Evolutionary conservation across 1,284 basidiomycete genomes (phyloP).

Genomic region (Heliocybe sulcata): DNA sequence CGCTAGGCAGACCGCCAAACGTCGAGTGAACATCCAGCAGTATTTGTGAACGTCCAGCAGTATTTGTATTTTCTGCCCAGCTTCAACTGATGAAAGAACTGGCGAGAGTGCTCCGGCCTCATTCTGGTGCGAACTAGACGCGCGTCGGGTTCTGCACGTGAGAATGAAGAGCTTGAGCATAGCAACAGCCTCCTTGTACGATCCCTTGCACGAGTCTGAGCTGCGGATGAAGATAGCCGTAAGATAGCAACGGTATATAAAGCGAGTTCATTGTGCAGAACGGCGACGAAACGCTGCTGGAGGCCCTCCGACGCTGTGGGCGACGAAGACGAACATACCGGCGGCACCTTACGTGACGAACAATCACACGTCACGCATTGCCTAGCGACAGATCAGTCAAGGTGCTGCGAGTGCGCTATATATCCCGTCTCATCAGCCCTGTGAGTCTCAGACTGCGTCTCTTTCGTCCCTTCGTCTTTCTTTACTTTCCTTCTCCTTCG

Average conservation of each 20-base stretch:
- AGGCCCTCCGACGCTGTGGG: not conserved
- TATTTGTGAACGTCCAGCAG: too few relatives aligned
- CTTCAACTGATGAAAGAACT: too few relatives aligned
- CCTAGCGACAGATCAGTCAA: not conserved
- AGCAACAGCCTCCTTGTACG: not conserved
- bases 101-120: not conserved
- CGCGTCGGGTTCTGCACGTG: not conserved
- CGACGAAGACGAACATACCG: not conserved
- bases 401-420: not conserved
- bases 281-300: not conserved
- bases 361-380: not conserved
- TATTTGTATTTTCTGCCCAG: too few relatives aligned
- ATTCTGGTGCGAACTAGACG: not conserved
- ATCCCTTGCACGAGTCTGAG: not conserved
- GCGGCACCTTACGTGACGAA: not conserved
- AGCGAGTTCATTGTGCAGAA: not conserved
- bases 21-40: too few relatives aligned
- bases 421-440: not conserved
- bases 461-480: slow-evolving; percentile 12
- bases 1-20: too few relatives aligned
- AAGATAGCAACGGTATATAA: not conserved
- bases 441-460: slow-evolving; percentile 2
- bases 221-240: not conserved
- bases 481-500: slow-evolving; percentile 17
- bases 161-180: not conserved